phyloP scores from a whole-genome alignment of 2,329 filamentous ascomycete species.

The Biscogniauxia marginata region DNA sequence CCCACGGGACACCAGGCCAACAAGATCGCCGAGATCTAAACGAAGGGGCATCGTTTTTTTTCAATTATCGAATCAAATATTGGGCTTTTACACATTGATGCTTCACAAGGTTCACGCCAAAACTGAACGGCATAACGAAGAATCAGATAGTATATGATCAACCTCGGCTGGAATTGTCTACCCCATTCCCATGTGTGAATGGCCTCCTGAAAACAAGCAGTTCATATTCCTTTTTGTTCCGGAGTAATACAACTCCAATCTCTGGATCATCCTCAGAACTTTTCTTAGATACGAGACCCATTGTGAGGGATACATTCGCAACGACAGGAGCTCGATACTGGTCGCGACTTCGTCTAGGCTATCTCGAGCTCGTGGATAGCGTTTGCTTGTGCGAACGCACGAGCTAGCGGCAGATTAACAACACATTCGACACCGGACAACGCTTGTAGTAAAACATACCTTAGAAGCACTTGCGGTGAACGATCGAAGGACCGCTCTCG shows the following conservation, averaged over 20 bases:
- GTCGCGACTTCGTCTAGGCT: conserved; percentile 46
- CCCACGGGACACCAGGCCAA: no score
- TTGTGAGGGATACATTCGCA: conserved; percentile 49
- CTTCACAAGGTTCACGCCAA: conserved; percentile 31
- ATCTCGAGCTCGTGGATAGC: conserved; percentile 38
- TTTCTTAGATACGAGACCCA: conserved; percentile 55
- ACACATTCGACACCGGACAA: neutral
- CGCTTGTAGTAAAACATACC: conserved; percentile 44
- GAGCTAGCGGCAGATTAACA: conserved; percentile 14
- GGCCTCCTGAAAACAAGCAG: conserved; percentile 51
- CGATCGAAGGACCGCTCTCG: conserved; percentile 98
- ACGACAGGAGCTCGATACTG: conserved; percentile 43
- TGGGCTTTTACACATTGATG: conserved; percentile 16
- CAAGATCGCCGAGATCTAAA: conserved; percentile 9
- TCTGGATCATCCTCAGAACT: conserved; percentile 55
- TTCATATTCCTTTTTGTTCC: conserved; percentile 45
- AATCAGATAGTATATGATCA: conserved; percentile 57
- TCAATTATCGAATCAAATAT: conserved; percentile 7
- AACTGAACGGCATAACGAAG: conserved; percentile 33
- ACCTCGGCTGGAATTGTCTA: conserved; percentile 51
- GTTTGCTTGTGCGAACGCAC: conserved; percentile 22
- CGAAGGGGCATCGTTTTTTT: conserved; percentile 27
- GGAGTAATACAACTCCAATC: conserved; percentile 46
- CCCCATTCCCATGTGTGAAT: conserved; percentile 47
- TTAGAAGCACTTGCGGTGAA: conserved; percentile 99